Conservation (phyloP, 1,139 yeast genomes). For the Hansenula lynferdii region DNA sequence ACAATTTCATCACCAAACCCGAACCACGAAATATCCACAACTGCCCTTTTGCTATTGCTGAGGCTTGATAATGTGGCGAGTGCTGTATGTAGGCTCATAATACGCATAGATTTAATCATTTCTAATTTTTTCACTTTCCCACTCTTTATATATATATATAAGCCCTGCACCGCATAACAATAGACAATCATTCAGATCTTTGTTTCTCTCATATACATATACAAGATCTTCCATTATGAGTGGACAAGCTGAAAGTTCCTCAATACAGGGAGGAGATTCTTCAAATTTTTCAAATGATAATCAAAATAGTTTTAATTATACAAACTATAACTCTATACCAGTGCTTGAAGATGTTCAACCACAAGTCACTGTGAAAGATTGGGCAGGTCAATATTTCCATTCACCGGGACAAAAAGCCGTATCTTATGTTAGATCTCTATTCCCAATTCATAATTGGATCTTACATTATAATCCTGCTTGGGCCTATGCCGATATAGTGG, state of each 20-base stretch:
- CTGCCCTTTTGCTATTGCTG: too few relatives aligned
- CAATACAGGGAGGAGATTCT: not conserved
- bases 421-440: constrained; percentile 55
- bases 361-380: constrained; percentile 42
- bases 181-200: too few relatives aligned
- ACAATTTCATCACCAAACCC: too few relatives aligned
- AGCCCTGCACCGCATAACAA: too few relatives aligned
- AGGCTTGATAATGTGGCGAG: too few relatives aligned
- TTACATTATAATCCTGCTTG: constrained; percentile 76
- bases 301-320: too few relatives aligned
- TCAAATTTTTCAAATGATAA: constrained; percentile 6
- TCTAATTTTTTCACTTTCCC: too few relatives aligned
- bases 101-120: too few relatives aligned
- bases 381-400: constrained; percentile 32
- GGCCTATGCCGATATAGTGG: constrained; percentile 80
- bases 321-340: constrained; percentile 18
- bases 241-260: not conserved
- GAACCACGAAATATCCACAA: too few relatives aligned
- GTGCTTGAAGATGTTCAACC: constrained; percentile 29
- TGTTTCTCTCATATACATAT: too few relatives aligned
- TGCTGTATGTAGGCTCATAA: too few relatives aligned
- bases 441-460: constrained; percentile 81
- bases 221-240: not conserved
- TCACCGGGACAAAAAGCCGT: constrained; percentile 36
- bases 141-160: too few relatives aligned